Evolutionary conservation across 163 green algal species (phyloP).

Genomic region (Scenedesmus sp.): DNA sequence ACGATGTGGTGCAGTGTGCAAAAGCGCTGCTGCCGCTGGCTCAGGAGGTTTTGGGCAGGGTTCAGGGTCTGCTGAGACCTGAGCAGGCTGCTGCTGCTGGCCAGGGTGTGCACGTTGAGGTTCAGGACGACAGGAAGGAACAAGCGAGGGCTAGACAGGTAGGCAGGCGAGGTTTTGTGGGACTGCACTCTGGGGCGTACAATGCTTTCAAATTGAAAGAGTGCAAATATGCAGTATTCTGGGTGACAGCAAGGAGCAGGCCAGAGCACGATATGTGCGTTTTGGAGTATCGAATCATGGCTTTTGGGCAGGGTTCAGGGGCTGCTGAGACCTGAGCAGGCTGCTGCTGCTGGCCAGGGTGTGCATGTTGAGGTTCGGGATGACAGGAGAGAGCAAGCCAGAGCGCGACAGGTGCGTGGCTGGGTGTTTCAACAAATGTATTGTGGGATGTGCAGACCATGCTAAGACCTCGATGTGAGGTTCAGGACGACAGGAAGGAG

Average conservation of each 20-base stretch:
- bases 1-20: conserved; percentile 28
- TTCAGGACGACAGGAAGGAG: not conserved
- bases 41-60: not conserved
- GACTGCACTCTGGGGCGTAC: not conserved
- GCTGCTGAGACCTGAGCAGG: not conserved
- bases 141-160: conserved; percentile 17
- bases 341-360: not conserved
- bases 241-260: not conserved
- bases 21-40: conserved; percentile 32
- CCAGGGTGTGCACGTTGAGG: not conserved
- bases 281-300: not conserved
- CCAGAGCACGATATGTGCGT: not conserved
- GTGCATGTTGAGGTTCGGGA: not conserved
- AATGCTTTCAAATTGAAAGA: not conserved
- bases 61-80: conserved; percentile 13
- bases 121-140: not conserved
- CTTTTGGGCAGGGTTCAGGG: not conserved
- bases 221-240: not conserved
- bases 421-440: not conserved
- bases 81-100: not conserved
- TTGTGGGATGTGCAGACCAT: not conserved
- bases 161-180: not conserved
- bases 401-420: conserved; percentile 7
- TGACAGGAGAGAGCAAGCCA: not conserved
- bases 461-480: not conserved